A percentile compares a stretch with the other conserved stretches of the same genome.
Evolutionary conservation across 306 rosid genomes (phyloP).

Genomic region (Gastrolobium bilobum): DNA sequence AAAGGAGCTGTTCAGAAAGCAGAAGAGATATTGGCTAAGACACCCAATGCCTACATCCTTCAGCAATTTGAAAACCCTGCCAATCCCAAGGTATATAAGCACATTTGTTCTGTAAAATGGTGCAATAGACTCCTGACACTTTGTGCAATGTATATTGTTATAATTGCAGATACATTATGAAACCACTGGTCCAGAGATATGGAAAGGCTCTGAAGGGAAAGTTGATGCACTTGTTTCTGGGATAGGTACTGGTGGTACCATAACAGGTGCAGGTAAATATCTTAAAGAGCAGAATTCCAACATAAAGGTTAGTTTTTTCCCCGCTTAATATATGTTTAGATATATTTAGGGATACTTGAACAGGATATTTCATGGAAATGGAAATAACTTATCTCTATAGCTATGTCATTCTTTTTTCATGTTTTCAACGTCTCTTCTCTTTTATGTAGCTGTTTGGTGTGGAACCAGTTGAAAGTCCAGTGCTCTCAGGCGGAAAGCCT

Average conservation of each 20-base stretch:
- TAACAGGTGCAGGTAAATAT: slow-evolving; percentile 83
- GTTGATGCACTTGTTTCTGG: slow-evolving; percentile 78
- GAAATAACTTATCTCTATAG: slow-evolving; percentile 5
- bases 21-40: slow-evolving; percentile 79
- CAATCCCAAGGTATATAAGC: slow-evolving; percentile 75
- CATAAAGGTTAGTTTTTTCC: slow-evolving; percentile 62
- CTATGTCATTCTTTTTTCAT: slow-evolving; percentile 13
- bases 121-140: slow-evolving; percentile 30
- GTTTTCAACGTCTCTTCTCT: slow-evolving; percentile 36
- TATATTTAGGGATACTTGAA: slow-evolving; percentile 1
- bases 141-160: slow-evolving; percentile 28
- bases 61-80: slow-evolving; percentile 91
- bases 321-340: neutral
- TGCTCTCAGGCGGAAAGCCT: slow-evolving; percentile 89
- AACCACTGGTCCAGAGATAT: slow-evolving; percentile 91
- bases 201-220: slow-evolving; percentile 79
- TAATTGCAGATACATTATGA: slow-evolving; percentile 73
- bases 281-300: slow-evolving; percentile 81
- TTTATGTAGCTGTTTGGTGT: slow-evolving; percentile 73
- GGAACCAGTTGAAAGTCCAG: slow-evolving; percentile 85
- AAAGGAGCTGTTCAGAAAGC: slow-evolving; percentile 92
- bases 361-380: slow-evolving; percentile 34
- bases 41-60: slow-evolving; percentile 79
- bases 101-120: slow-evolving; percentile 26
- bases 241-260: slow-evolving; percentile 86